phyloP scores from a whole-genome alignment of 805 yeast genomes.

The Kodamaea kaohsiungensis region DNA sequence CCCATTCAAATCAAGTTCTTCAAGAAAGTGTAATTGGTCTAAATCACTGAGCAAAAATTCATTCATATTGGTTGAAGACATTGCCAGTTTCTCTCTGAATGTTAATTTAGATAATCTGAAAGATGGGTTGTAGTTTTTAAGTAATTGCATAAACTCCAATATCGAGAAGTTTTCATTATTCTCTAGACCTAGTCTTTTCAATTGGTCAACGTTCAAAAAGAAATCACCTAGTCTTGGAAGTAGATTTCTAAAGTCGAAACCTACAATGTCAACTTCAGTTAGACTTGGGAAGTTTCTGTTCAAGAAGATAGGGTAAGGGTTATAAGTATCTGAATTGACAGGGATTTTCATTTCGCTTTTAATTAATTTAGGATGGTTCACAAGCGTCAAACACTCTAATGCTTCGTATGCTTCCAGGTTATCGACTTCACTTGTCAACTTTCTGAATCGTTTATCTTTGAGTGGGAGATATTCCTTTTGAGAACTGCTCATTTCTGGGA shows the following conservation, averaged over 20 bases:
- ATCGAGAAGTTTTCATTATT: conserved; percentile 33
- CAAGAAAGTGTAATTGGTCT: conserved; percentile 22
- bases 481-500: conserved; percentile 17
- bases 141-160: conserved; percentile 26
- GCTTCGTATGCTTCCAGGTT: conserved; percentile 4
- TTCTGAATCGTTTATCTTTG: conserved; percentile 15
- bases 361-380: conserved; percentile 30
- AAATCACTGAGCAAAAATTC: conserved; percentile 28
- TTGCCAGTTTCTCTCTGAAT: conserved; percentile 30
- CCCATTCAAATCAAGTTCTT: conserved; percentile 29
- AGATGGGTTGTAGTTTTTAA: conserved; percentile 29
- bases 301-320: conserved; percentile 28
- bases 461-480: conserved; percentile 21
- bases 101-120: conserved; percentile 27
- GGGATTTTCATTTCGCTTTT: conserved; percentile 11
- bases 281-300: conserved; percentile 22
- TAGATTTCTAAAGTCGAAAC: conserved; percentile 31
- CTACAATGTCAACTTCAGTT: conserved; percentile 27
- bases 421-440: background rate
- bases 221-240: conserved; percentile 31
- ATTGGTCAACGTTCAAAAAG: conserved; percentile 16
- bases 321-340: conserved; percentile 18
- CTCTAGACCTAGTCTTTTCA: conserved; percentile 31
- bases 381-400: conserved; percentile 22
- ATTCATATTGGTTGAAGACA: conserved; percentile 23